Base-by-base conservation (phyloP, 1,284 basidiomycete genomes). In the Cryptococcus deneoformans region DNA sequence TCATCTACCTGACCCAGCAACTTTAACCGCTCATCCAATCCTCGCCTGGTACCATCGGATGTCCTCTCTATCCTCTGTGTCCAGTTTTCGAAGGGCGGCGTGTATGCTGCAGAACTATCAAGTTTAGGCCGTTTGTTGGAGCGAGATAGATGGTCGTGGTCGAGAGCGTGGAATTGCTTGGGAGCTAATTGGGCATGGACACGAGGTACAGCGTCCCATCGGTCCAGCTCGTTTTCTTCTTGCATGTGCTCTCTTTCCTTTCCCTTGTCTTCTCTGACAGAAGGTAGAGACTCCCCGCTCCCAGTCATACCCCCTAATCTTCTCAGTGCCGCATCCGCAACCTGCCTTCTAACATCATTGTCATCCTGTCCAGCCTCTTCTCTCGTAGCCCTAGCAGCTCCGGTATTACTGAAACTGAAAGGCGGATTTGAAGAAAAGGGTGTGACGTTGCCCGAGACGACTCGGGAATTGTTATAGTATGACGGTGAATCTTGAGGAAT, bases 1-100 rank as follows among this genome's bases (percentile, higher is more conserved):
- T 80, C 80, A 49, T 89, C 88, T 36, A 92, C 86, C 37, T 84
- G 82, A 75, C 89, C 87, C 35, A 94, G 77, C 34, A 90, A 82
- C 45, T 85, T 80, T 58, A 94, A 77, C 56, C 90, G 82, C 72
- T 92, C 89, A 62, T 92, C 88, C 49, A 94, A 88, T 4, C 87
- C 87, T 65, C 88, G 87, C 49, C 89, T 42, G 14, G 45, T 50
- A 12, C 40, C 39, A 40, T 49, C 53, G 12, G 47, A 20, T 20
- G 53, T 55, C 20, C n/a, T 38, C 20, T 14, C 39, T 42, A 42
- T 11, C 40, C 50, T 14, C 24, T 35, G 9, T 45, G 43, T n/a
- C 43, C 43, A n/a, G 24, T 45, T n/a, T 14, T 45, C 24, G 16
- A 24, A n/a, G 43, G 8, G 43, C 1, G 29, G 29, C 5, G 29